Conservation (phyloP, 176 grass and related monocot species). For the Carex pumila region DNA sequence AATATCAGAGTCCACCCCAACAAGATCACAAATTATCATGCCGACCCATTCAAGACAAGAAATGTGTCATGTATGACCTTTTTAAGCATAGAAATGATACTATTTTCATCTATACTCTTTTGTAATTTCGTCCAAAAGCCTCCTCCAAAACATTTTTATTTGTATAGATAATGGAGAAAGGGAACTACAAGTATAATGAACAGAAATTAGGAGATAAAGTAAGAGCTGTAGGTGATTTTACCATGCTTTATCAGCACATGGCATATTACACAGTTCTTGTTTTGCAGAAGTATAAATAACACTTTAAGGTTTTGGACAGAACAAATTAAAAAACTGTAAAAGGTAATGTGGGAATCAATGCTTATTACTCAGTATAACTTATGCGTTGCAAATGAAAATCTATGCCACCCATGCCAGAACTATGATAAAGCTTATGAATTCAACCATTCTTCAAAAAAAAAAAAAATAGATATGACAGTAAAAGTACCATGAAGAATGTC, state of each 20-base stretch:
- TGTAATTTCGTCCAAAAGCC: background rate
- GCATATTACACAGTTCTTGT: background rate
- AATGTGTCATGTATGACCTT: background rate
- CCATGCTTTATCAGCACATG: background rate
- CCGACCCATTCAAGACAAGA: background rate
- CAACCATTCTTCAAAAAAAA: background rate
- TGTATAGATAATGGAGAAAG: background rate
- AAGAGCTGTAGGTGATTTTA: background rate
- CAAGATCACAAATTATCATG: background rate
- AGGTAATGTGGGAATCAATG: background rate
- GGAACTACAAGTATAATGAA: background rate
- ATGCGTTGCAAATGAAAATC: background rate
- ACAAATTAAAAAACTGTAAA: background rate
- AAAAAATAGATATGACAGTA: background rate
- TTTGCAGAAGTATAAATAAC: background rate
- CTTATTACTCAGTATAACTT: background rate
- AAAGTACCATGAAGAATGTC: slow-evolving; percentile 71
- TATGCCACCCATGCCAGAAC: background rate
- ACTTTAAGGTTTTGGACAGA: background rate
- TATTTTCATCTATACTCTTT: background rate
- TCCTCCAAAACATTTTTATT: background rate
- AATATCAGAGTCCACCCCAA: background rate
- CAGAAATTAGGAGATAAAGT: background rate
- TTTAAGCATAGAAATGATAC: background rate
- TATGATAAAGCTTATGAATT: background rate